Conservation (phyloP, 768 basidiomycete genomes). For the Baorangia bicolor region DNA sequence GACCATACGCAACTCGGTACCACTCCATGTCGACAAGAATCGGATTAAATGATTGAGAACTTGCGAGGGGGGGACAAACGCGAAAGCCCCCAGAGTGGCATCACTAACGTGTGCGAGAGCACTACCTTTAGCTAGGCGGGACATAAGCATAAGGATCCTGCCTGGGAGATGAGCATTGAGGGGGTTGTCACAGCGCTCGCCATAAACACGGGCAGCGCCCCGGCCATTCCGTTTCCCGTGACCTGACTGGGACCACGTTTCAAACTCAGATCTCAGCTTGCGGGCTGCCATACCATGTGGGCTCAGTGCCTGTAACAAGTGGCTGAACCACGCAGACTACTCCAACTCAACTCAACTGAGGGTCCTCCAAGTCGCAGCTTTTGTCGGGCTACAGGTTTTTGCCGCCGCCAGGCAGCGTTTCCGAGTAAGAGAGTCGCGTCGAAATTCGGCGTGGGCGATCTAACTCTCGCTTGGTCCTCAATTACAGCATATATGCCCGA, state of each 20-base stretch:
- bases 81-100: constrained; percentile 61
- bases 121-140: constrained; percentile 45
- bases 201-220: too few relatives aligned
- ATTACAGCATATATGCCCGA: not conserved
- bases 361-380: too few relatives aligned
- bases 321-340: too few relatives aligned
- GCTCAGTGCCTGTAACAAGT: too few relatives aligned
- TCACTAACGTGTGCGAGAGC: constrained; percentile 59
- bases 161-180: not conserved
- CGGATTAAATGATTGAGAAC: constrained; percentile 71
- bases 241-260: too few relatives aligned
- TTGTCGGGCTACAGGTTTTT: too few relatives aligned
- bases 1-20: constrained; percentile 69
- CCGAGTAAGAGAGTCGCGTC: not conserved
- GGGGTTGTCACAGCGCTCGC: too few relatives aligned
- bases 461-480: not conserved
- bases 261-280: too few relatives aligned
- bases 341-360: too few relatives aligned
- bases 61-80: constrained; percentile 55
- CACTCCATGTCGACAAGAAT: constrained; percentile 81
- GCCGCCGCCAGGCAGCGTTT: too few relatives aligned
- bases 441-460: not conserved
- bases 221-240: too few relatives aligned
- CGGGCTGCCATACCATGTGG: too few relatives aligned
- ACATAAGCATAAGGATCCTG: constrained; percentile 40